Percentiles rank a stretch among this genome's conserved stretches.
Evolutionary conservation across 1,284 basidiomycete species (phyloP).

Genomic region (Coniophora puteana): DNA sequence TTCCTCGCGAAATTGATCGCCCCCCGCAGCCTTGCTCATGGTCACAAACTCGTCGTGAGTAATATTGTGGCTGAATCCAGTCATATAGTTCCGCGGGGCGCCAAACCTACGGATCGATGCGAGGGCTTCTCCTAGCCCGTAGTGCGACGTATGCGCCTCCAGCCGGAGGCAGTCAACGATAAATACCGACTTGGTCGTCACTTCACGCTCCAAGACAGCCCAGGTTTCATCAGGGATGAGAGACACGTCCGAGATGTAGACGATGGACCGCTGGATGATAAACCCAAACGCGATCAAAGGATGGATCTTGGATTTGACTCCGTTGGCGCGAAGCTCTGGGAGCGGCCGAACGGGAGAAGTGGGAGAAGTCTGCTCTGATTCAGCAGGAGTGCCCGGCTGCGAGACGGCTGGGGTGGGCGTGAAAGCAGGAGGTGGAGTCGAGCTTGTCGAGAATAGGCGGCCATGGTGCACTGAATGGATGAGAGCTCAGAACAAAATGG

Average conservation of each 20-base stretch:
- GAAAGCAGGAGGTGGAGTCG: conserved; percentile 33
- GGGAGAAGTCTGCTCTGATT: conserved; percentile 12
- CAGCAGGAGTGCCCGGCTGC: conserved; percentile 42
- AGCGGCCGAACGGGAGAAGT: conserved; percentile 10
- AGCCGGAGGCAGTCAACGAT: conserved; percentile 72
- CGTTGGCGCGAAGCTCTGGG: conserved; percentile 6
- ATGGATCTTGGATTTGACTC: conserved; percentile 24
- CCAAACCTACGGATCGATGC: conserved; percentile 48
- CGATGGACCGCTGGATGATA: conserved; percentile 56
- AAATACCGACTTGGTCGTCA: conserved; percentile 44
- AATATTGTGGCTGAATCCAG: conserved; percentile 70
- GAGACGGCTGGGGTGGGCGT: conserved; percentile 40
- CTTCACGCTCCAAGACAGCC: conserved; percentile 41
- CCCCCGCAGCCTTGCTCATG: conserved; percentile 49
- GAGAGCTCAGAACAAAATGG: neutral
- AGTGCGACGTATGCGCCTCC: conserved; percentile 63
- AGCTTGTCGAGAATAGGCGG: conserved; percentile 47
- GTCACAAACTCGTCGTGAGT: conserved; percentile 65
- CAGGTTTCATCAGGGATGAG: conserved; percentile 68
- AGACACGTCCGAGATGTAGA: conserved; percentile 76
- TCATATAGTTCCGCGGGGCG: conserved; percentile 60
- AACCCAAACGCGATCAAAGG: conserved; percentile 78
- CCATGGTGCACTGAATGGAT: conserved; percentile 57
- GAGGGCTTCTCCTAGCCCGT: conserved; percentile 61
- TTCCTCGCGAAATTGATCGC: no score